phyloP scores from a whole-genome alignment of 148 eudicot genomes.

The Rhododendron ovatum region DNA sequence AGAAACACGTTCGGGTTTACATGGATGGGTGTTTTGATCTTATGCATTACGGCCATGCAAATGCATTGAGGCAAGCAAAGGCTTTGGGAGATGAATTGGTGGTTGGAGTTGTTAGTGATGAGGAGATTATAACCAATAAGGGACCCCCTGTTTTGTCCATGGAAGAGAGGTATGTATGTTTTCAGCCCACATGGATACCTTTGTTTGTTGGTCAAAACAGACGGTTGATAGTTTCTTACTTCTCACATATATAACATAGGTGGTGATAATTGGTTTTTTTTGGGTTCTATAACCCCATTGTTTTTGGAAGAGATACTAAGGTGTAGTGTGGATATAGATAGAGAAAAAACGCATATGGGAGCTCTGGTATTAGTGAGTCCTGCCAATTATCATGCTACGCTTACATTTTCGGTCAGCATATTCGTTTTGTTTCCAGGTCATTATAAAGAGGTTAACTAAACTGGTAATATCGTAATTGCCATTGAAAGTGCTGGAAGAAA shows the following conservation, averaged over 20 bases:
- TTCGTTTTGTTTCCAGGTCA: neutral
- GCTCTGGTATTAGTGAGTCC: neutral
- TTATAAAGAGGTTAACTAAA: neutral
- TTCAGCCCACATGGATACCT: neutral
- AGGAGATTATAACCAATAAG: conserved; percentile 80
- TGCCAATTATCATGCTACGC: neutral
- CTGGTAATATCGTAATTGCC: neutral
- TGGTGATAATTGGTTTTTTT: neutral
- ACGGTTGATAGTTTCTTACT: neutral
- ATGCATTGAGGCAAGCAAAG: conserved; percentile 94
- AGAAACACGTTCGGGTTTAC: conserved; percentile 73
- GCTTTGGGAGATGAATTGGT: conserved; percentile 87
- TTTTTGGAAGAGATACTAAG: neutral
- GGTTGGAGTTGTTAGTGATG: conserved; percentile 92
- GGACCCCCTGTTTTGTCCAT: conserved; percentile 92
- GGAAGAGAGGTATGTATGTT: conserved; percentile 76
- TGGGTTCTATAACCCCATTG: too few relatives aligned
- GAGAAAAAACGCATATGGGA: neutral
- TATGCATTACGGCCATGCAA: conserved; percentile 98
- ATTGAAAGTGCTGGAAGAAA: neutral
- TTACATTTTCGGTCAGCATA: neutral
- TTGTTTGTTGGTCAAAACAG: neutral
- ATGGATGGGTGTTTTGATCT: conserved; percentile 99
- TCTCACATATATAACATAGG: neutral
- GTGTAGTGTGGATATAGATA: neutral